Base-by-base conservation (phyloP, 192 early-diverging fungal genomes). In the Coemansia sp. region DNA sequence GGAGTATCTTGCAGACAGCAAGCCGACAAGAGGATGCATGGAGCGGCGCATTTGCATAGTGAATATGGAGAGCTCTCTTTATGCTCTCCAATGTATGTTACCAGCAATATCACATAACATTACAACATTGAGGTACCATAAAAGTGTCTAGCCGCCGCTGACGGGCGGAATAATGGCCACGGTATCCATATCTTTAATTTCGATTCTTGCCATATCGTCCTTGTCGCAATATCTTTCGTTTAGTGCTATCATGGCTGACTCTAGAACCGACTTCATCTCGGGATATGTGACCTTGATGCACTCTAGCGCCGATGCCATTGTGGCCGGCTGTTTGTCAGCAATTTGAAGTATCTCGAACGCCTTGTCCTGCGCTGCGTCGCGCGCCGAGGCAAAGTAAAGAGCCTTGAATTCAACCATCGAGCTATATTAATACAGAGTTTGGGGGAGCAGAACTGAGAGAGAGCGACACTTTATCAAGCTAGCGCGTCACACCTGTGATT, bases 301-400 rank as follows among this genome's bases (percentile, higher is more conserved):
- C 19, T 58, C 19, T 19, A 84, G 27, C 6, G 61, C 68, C 19
- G 23, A 37, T 8, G 10, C 27, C 1, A 78, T 51, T 14, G 60
- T 64, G 5, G 38, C 21, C 6, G 44, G 55, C 15, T 58, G 15
- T 4, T 50, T 46, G 11, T 23, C 50, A 12, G 23, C 65, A 34
- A 77, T 14, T 45, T 38, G n/a, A 12, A 77, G 58, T 29, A 19
- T 57, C 38, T 69, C 48, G 15, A 19, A 19, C 31, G 21, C 29
- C 62, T 44, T 36, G 25, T n/a, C 66, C 10, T 19, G 42, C 3
- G 77, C 70, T 21, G 66, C 69, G 15, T 84, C 81, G 38, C 76
- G 69, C 27, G 77, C 81, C 9, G 70, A 73, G 5, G 81, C 81
- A 84, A 78, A 84, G 39, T 73, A 78, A 31, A 84, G 32, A 14